Evolutionary conservation across 2,329 filamentous ascomycete genomes (phyloP), one percentile per base, ranked within the genome.

Genomic region (Fusarium mundagurra): DNA sequence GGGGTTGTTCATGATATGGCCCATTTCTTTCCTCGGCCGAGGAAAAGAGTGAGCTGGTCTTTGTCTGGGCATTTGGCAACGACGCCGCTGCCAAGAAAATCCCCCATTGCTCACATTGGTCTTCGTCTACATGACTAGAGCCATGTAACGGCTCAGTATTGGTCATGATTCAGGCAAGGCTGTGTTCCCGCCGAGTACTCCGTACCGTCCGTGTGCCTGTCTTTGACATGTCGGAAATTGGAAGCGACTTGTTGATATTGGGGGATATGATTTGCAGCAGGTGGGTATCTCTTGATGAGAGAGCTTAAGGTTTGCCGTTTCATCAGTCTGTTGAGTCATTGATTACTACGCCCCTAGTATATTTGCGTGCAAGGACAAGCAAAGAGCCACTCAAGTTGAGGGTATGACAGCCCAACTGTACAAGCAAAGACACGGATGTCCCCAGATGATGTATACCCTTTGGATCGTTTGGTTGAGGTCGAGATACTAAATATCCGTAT

Each of bases 41-140:
- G 47, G 44, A 44, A 48, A 51, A 68, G 68, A 51, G 41, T 64
- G 69, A 67, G 44, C 63, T 58, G 71, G 62, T 66, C 61, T 63
- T 64, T 55, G 44, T 45, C 54, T 73, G 60, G 61, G 61, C 61
- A 70, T 72, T 54, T 57, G 36, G 43, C 55, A 61, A 60, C 60
- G 38, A 54, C 68, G 73, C 68, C 71, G 64, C 62, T 67, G 75
- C 75, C 70, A 72, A 72, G 69, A 68, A 72, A 59, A 59, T 44
- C 47, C 38, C 36, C 41, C 63, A 44, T 57, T 61, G 38, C 59
- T 59, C 48, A 45, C 34, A 38, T 54, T 66, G 61, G 20, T 62
- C 59, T 36, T 50, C 53, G 45, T 47, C 47, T 64, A 27, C 31
- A 64, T 62, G 62, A 60, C 61, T 60, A 43, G 70, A 61, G 50